These are phyloP conservation scores for Skeletonema grethae DNA, from an alignment of 108 stramenopile species.

Conservation along the genomic window DNA sequence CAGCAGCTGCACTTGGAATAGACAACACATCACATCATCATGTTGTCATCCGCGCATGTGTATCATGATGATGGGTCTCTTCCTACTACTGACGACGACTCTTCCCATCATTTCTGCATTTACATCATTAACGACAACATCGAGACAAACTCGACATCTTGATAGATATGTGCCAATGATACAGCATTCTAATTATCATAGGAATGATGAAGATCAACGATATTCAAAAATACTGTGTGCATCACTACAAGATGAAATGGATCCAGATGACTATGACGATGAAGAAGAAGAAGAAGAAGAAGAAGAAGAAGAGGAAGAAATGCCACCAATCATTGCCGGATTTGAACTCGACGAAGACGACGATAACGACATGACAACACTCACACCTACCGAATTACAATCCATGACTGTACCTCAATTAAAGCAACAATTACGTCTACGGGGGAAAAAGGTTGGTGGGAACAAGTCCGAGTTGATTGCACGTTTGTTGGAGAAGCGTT, in stretches of 20 bases:
- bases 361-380: not conserved
- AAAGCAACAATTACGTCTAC: slow-evolving; percentile 79
- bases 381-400: slow-evolving; percentile 44
- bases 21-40: too few species aligned
- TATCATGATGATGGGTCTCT: not conserved
- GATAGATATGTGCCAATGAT: too few species aligned
- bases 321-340: slow-evolving; percentile 17
- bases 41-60: not conserved
- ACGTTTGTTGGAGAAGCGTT: slow-evolving; percentile 51
- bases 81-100: slow-evolving; percentile 1
- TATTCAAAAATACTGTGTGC: too few species aligned
- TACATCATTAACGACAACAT: not conserved
- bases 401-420: slow-evolving; percentile 70
- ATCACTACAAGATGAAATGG: not conserved
- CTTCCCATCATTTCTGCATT: slow-evolving; percentile 3
- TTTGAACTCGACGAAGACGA: slow-evolving; percentile 39
- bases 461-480: slow-evolving; percentile 70
- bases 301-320: slow-evolving; percentile 39
- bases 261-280: not conserved
- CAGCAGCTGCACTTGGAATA: too few species aligned
- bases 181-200: not conserved
- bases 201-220: not conserved
- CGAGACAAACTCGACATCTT: not conserved
- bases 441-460: slow-evolving; percentile 71
- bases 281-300: slow-evolving; percentile 15